These are phyloP conservation scores for Erysiphe neolycopersici DNA, from an alignment of 2,329 filamentous ascomycete species.

Conservation along the genomic window DNA sequence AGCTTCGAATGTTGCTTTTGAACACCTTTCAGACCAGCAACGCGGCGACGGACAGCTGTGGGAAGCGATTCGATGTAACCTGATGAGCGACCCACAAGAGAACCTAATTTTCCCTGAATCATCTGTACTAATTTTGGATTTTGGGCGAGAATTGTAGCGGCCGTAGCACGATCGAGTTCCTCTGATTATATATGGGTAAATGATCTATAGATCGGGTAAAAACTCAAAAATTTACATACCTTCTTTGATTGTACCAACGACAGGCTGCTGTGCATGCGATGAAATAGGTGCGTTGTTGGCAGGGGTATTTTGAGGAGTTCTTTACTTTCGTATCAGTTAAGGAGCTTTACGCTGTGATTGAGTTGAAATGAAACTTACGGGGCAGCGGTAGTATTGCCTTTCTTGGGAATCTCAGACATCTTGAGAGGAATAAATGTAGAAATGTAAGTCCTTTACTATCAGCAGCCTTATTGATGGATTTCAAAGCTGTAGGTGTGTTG, in stretches of 20 bases:
- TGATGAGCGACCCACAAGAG: slow-evolving; percentile 79
- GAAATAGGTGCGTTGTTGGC: slow-evolving; percentile 90
- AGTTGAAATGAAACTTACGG: slow-evolving; percentile 24
- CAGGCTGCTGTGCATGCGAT: slow-evolving; percentile 86
- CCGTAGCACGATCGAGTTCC: slow-evolving; percentile 64
- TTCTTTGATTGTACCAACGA: slow-evolving; percentile 87
- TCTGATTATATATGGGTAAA: slow-evolving; percentile 25
- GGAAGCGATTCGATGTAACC: slow-evolving; percentile 96
- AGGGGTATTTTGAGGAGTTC: slow-evolving; percentile 95
- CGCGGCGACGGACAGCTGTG: slow-evolving; percentile 65
- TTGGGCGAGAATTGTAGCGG: slow-evolving; percentile 80
- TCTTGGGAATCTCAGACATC: slow-evolving; percentile 38
- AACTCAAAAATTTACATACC: slow-evolving; percentile 29
- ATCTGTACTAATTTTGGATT: slow-evolving; percentile 88
- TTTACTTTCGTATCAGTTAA: slow-evolving; percentile 17
- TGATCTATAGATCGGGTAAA: slow-evolving; percentile 9
- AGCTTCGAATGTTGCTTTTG: slow-evolving; percentile 98
- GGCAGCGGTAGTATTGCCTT: slow-evolving; percentile 30
- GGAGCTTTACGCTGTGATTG: neutral
- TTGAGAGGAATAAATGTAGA: slow-evolving; percentile 3
- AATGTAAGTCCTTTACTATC: neutral
- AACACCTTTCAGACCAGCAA: slow-evolving; percentile 86
- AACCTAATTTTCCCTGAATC: slow-evolving; percentile 90
- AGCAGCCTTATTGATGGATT: neutral
- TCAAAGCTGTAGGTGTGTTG: neutral